Evolutionary conservation across 1,139 yeast species (phyloP), one percentile per base, ranked within the genome.

Genomic region (Yarrowia galli): DNA sequence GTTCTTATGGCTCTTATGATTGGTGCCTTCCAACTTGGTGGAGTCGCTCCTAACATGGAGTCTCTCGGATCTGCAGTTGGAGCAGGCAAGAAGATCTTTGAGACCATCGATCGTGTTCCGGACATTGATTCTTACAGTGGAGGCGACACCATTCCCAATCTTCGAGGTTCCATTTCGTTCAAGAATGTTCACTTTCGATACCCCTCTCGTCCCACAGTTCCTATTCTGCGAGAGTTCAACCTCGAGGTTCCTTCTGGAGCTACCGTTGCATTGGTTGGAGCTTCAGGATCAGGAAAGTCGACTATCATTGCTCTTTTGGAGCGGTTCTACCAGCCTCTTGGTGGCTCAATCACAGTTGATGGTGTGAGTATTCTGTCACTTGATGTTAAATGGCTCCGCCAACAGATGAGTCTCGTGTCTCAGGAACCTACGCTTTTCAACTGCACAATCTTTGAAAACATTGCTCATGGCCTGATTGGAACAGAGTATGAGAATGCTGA

Each of bases 211-310:
- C 91, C 91, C 13, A 85, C 87, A 68, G 91, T 89, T 67, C 77
- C 79, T 54, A 87, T 93, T 18, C 87, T 93, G 75, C 78, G 86
- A 20, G 84, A 85, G 16, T 83, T 92, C 73, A 80, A 84, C 46
- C 83, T 92, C 67, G 81, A 79, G 10, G 83, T 92, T 45, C 78
- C 82, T n/a, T 85, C 90, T 4, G 92, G 95, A 20, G 88, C 92
- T 67, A 91, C 92, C 69, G 87, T 95, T 9, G 95, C 97, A 74
- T 84, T 92, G 68, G 97, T 92, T n/a, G 98, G 98, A 0, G 91
- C 95, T 18, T 89, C 97, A n/a, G 98, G 98, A 0, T 88, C 96
- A 68, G 98, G 98, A 20, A 92, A 92, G 75, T 89, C 96, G 7
- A 92, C 98, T 0, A 84, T 92, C 43, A 89, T 93, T 0, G 86